Base-by-base conservation (phyloP, 148 eudicot species). In the Nyssa sinensis region DNA sequence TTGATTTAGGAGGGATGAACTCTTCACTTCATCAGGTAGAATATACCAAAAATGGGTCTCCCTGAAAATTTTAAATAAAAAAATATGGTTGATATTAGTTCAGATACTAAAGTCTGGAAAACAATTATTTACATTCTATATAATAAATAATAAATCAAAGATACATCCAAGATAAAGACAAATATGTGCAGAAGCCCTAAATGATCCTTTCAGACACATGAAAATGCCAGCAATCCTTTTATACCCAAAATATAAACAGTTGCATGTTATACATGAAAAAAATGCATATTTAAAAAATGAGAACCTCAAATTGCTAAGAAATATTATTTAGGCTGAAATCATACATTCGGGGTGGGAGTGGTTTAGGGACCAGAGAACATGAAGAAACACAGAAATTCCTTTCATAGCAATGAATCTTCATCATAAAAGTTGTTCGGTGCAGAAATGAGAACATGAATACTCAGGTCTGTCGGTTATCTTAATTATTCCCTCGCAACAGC, bases 31-130 rank as follows among this genome's bases (percentile, higher is more conserved):
- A 72, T 85, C 75, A 2, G 98, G 98, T 77, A 80, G 64, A 70
- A 88, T 80, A 75, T 82, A 91, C 98, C 98, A 94, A 39, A 94
- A 53, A 84, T 94, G 98, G 37, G 86, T 84, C 82, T 94, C 98
- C 95, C 98, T 94, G 71, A 3, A 73, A 33, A 78, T 60, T 19
- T 34, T n/a, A n/a, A n/a, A n/a, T 34, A 72, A 41, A 32, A 21
- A 72, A 3, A 27, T 0, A 27, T 61, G 13, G n/a, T 5, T 5
- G 39, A 44, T 39, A 11, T 37, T 35, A 37, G 66, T 72, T 37
- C 66, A 25, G 16, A 14, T 13, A 47, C 3, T 2, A 44, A 44
- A 19, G 12, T 11, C 51, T 44, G 12, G 16, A 44, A 44, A 44
- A 11, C 3, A 3, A n/a, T n/a, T n/a, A n/a, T n/a, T n/a, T n/a